Evolutionary conservation across 2,329 filamentous ascomycete genomes (phyloP), one percentile per base, ranked within the genome.

Genomic region (Penicillium paneum): DNA sequence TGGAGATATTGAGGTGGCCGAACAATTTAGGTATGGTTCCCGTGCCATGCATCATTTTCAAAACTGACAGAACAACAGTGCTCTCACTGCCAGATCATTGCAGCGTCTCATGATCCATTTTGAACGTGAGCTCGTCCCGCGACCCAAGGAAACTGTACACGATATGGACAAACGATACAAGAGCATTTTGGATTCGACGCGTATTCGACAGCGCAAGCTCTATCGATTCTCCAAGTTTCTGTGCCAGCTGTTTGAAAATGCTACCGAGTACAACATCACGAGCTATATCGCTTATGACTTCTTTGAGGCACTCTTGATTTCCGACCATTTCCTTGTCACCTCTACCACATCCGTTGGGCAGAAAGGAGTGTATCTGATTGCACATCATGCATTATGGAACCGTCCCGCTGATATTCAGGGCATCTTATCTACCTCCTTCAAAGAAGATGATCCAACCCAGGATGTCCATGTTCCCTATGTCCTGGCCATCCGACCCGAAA

Each of bases 151-250:
- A 74, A 88, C 87, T 53, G 84, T 87, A 0, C 78, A 84, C 8
- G 93, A 97, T 59, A 96, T 97, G 88, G 95, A 94, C 73, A 97
- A 96, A 77, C 85, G 94, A 42, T 99, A 97, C 79, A 97, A 97
- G 75, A 88, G 91, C 58, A 91, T 92, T 59, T 78, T 99, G 2
- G 94, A 99, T 71, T 97, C 94, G 0, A 95, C 97, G 21, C 91
- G 94, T 66, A 92, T 97, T 54, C 86, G 94, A 21, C 94, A 99
- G 74, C 84, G 94, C 73, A 97, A 97, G 83, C 81, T 99, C 59
- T 96, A 97, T 70, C 90, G 94, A 56, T 97, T 97, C 74, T 94
- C 90, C 17, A 85, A 91, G 61, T 90, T 96, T 70, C 75, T 99
- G 51, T 92, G 89, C 64, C 90, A 96, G 68, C 86, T 93, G 55